Evolutionary conservation across 2,329 filamentous ascomycete species (phyloP), one percentile per base, ranked within the genome.

Genomic region (Ambrosiella cleistominuta): DNA sequence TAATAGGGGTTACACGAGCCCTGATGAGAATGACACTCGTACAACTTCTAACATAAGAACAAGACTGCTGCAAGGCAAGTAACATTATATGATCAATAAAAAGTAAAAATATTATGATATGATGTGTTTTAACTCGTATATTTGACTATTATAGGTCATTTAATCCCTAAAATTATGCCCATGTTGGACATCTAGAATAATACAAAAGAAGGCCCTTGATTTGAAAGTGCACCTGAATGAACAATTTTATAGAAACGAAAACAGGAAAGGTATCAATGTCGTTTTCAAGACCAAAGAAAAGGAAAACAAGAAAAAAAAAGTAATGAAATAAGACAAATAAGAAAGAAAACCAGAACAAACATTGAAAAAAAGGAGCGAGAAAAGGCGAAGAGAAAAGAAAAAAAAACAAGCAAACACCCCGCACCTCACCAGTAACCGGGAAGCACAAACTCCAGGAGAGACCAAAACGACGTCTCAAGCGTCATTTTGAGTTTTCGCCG

Each of bases 401-500:
- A 27, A 42, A 12, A 27, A 36, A 54, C 53, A 17, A 12, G n/a
- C 12, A n/a, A 49, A 49, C 13, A 2, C 45, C 45, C 15, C 45
- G 8, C 45, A 12, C 17, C 13, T 15, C 13, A 49, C 1, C 12
- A 49, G 2, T n/a, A 19, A 49, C 45, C 40, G 40, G n/a, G 40
- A 11, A n/a, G 17, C 45, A 12, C 12, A n/a, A 49, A 15, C 12
- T 4, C 45, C 45, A 49, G 7, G 19, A 47, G 13, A 13, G 7
- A 8, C 8, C 9, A 19, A 47, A 51, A 11, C n/a, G 8, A 11
- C 2, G 9, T 19, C 13, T 40, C 9, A 54, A 38, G 15, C 35
- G 15, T 47, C 39, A 35, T 57, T 53, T n/a, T 56, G 40, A 39
- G 68, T 73, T 67, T 63, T 66, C 27, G 65, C 62, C 39, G 65